Base-by-base conservation (phyloP, 2,329 filamentous ascomycete genomes). In the Aureobasidium lini region DNA sequence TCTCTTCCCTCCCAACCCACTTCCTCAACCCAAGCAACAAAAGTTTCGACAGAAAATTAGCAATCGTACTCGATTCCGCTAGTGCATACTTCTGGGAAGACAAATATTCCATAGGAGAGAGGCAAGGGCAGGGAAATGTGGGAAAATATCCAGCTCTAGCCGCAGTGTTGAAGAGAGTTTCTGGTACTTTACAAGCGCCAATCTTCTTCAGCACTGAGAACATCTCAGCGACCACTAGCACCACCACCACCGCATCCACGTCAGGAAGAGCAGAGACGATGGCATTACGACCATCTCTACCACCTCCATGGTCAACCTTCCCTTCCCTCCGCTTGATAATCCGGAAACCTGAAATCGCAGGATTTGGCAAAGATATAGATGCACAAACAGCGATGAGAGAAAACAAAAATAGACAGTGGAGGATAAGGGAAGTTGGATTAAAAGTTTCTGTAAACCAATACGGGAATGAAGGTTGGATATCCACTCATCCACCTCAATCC, bases 41-140 rank as follows among this genome's bases (percentile, higher is more conserved):
- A 18, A 84, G 81, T 5, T 68, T 71, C 34, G 67, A 75, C 31
- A 74, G 79, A 1, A 67, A 70, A 0, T 65, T 86, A 1, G 72
- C 79, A 34, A 70, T 86, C 13, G 67, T 83, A 28, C 66, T 87
- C 6, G 81, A 84, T 66, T 80, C 79, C 58, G 75, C 78, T 4
- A 79, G 77, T 29, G 73, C 79, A 0, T 86, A 85, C 67, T 75
- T 78, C 70, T 83, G 79, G 78, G 76, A 79, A 64, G 75, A 80
- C 56, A 74, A 76, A 37, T 73, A 76, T 13, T 77, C 66, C 9
- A 23, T 3, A 3, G 23, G 23, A 23, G 23, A 23, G 23, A 23
- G 23, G 23, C 23, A 23, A 23, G 23, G 23, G 23, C 23, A 3
- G 23, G 23, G 23, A 23, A 23, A 23, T 3, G 23, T 66, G 66